These are phyloP conservation scores for Fusarium humuli DNA, from an alignment of 2,329 filamentous ascomycete species.

Conservation along the genomic window DNA sequence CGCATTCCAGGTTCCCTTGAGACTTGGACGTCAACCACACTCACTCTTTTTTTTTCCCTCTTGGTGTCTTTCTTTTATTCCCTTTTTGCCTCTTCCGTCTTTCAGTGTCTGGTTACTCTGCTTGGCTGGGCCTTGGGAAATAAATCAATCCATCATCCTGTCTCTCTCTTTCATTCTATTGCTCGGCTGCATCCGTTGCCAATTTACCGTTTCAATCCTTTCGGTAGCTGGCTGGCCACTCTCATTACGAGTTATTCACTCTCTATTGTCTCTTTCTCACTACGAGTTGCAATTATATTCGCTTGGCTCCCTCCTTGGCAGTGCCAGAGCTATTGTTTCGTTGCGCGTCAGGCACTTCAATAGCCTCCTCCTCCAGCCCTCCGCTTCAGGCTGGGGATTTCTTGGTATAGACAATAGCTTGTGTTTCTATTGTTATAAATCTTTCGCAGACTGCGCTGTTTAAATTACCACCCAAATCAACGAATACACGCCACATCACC, in stretches of 20 bases:
- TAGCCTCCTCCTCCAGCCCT: slow-evolving; percentile 29
- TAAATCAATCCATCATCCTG: slow-evolving; percentile 11
- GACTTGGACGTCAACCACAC: slow-evolving; percentile 28
- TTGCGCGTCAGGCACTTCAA: slow-evolving; percentile 11
- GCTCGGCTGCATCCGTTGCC: slow-evolving; percentile 33
- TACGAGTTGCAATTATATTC: slow-evolving; percentile 17
- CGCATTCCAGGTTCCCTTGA: slow-evolving; percentile 45
- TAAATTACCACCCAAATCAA: background rate
- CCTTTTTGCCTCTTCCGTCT: slow-evolving; percentile 26
- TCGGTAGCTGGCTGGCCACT: slow-evolving; percentile 48
- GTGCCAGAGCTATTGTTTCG: slow-evolving; percentile 24
- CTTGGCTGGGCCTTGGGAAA: slow-evolving; percentile 10
- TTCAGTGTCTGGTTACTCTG: slow-evolving; percentile 41
- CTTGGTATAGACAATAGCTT: slow-evolving; percentile 33
- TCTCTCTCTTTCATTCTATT: slow-evolving; percentile 15
- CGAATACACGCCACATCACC: slow-evolving; percentile 16
- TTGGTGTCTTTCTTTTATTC: slow-evolving; percentile 3
- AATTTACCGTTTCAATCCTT: slow-evolving; percentile 50
- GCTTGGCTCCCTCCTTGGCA: slow-evolving; percentile 39
- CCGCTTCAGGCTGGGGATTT: slow-evolving; percentile 29
- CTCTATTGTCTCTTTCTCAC: slow-evolving; percentile 31
- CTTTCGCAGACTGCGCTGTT: background rate
- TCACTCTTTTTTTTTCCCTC: slow-evolving; percentile 9
- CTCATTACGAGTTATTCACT: slow-evolving; percentile 7
- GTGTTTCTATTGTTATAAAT: slow-evolving; percentile 33